Base-by-base conservation (phyloP, 306 rosid genomes). In the Spatholobus suberectus region DNA sequence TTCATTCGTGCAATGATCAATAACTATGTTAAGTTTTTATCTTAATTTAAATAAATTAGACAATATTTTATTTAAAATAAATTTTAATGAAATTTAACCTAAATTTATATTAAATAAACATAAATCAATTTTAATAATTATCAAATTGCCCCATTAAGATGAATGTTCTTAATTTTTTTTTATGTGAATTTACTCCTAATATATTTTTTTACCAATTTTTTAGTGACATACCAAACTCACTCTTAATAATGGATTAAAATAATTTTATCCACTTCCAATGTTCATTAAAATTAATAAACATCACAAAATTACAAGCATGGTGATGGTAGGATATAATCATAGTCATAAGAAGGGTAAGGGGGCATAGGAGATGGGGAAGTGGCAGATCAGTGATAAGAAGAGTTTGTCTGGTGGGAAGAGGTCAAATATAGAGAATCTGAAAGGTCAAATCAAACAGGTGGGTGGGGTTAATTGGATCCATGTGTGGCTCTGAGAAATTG, bases 381-480 rank as follows among this genome's bases (percentile, higher is more conserved):
- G 13, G 62, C 1, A 20, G 27, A 52, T 51, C 11, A 72, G 24
- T 37, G n/a, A 52, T 35, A 78, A 21, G 55, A 38, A 54, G 74
- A 20, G 13, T 21, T 34, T 85, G 89, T 81, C 66, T 1, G 6
- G 27, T 67, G 49, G 87, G 89, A 85, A 67, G 77, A 68, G 57
- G 90, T 35, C 62, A 83, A 84, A 81, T 63, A 83, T 15, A 81
- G 86, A 90, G 95, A 94, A 94, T 94, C 98, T 89, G 95, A 92
- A 88, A 91, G 87, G 95, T 94, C 97, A 91, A 89, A 94, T 92
- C 98, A 92, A 89, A 83, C 76, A 75, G 41, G 87, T 65, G 1
- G 88, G 79, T 83, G 63, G 73, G 80, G 87, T 76, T 79, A 32
- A 80, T 80, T 85, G 90, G 83, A 82, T 74, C 86, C 83, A 83